phyloP scores from a whole-genome alignment of 495 filamentous ascomycete genomes.

The Lindgomyces ingoldianus region DNA sequence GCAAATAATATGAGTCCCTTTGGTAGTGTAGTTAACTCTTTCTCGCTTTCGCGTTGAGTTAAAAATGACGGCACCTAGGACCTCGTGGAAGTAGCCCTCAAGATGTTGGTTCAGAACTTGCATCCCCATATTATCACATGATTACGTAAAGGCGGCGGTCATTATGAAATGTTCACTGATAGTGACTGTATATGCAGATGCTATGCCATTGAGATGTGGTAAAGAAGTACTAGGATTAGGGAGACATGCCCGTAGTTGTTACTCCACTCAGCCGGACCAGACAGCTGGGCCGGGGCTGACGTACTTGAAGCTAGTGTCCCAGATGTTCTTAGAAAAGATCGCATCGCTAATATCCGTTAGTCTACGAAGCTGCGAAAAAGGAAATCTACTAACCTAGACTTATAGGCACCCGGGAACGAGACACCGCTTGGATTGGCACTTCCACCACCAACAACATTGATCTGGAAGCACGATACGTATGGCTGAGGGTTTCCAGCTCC shows the following conservation, averaged over 20 bases:
- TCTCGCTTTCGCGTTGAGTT: no score
- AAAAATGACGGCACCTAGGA: no score
- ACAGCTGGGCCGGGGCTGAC: constrained; percentile 34
- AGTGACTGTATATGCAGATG: no score
- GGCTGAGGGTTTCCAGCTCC: constrained; percentile 33
- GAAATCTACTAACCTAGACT: constrained; percentile 18
- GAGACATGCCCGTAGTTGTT: not conserved
- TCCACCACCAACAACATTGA: constrained; percentile 30
- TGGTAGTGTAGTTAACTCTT: no score
- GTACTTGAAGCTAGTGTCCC: constrained; percentile 31
- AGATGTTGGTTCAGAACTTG: no score
- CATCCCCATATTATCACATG: no score
- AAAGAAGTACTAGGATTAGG: not conserved
- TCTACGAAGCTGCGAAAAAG: not conserved
- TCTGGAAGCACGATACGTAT: constrained; percentile 33
- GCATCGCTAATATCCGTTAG: constrained; percentile 30
- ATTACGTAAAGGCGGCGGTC: no score
- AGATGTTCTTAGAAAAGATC: constrained; percentile 32
- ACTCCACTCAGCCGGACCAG: constrained; percentile 24
- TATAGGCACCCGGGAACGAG: constrained; percentile 35
- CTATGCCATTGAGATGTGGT: not conserved
- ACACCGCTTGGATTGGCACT: constrained; percentile 32
- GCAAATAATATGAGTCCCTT: no score
- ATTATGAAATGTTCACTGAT: no score
- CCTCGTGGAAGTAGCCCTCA: no score